Evolutionary conservation across 345 rosid genomes (phyloP), one percentile per base, ranked within the genome.

Genomic region (Eutrema heterophyllum): DNA sequence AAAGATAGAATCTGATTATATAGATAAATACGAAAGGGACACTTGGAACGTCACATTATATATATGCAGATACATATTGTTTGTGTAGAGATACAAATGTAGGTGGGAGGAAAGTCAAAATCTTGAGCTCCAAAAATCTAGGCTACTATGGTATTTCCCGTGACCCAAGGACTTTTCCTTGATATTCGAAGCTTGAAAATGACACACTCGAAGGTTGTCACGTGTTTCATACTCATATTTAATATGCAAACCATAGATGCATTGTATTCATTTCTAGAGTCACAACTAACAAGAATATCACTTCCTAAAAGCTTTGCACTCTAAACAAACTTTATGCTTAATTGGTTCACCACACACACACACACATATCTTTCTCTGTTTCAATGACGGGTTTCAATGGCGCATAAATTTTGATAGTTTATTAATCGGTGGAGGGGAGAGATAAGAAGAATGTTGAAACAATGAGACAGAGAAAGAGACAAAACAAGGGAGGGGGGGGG

Each of bases 91-190:
- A 51, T 9, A 44, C 13, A 49, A 67, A 38, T 41, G 18, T 76
- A 36, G 75, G 67, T 29, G 8, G 33, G 40, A 51, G 38, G 41
- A 44, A 71, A 66, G 81, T 71, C 81, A 77, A 65, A 58, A 71
- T 59, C 77, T 71, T 43, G 73, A 77, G 81, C 68, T 71, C 73
- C 72, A 44, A 77, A 75, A 77, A 35, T 59, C 35, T 59, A 70
- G 75, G 75, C 67, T 54, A 55, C 66, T 29, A 76, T 36, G 66
- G 64, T 55, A 46, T 64, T 57, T 77, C 67, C 62, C 81, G 81
- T 77, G 77, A 77, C 67, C 54, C 56, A 77, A 64, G n/a, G 67
- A 70, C 48, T 33, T 66, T 71, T 64, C 44, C 58, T 77, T 66
- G 68, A 77, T 65, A 73, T 48, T 58, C 57, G 32, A 66, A 50